Evolutionary conservation across 345 rosid genomes (phyloP), one percentile per base, ranked within the genome.

Genomic region (Tarenaya hassleriana): DNA sequence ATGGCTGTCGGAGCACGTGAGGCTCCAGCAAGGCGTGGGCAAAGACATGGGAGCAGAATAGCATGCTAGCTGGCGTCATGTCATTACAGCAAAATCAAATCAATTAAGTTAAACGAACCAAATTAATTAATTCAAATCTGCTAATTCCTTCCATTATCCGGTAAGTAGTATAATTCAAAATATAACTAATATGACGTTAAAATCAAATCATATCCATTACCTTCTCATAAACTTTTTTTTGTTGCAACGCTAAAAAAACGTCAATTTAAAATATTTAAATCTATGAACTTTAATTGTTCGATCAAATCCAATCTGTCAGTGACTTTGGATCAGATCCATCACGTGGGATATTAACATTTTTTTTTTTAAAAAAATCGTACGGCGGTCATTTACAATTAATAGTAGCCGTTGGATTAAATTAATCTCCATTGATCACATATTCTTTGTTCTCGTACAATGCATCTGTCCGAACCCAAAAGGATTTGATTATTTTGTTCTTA

Each of bases 21-120:
- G 65, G 62, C 10, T 78, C 72, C 80, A 75, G 72, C 68, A 34
- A 45, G 56, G 68, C 70, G 54, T 64, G 75, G 64, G 34, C 47
- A 54, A 53, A 60, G 52, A 47, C 70, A 59, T n/a, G 66, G 47
- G 21, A 69, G 70, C 69, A 61, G 46, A 43, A 66, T 60, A n/a
- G n/a, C n/a, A n/a, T 37, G 44, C 47, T 47, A 57, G 61, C 65
- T 49, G 52, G 62, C 33, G 31, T 20, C 40, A 24, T 31, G 41
- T 55, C n/a, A 43, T 35, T 29, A 59, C 50, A 41, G 14, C 2
- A 7, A 41, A 8, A 24, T 13, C n/a, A 16, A 32, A 54, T 35
- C 55, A 58, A 12, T 55, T 40, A 58, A 11, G 55, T 13, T n/a
- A 4, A 9, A 34, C 40, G 17, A 20, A 34, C 31, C n/a, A n/a